These are phyloP conservation scores for Fusarium armeniacum DNA, from an alignment of 2,329 filamentous ascomycete species.

Conservation along the genomic window DNA sequence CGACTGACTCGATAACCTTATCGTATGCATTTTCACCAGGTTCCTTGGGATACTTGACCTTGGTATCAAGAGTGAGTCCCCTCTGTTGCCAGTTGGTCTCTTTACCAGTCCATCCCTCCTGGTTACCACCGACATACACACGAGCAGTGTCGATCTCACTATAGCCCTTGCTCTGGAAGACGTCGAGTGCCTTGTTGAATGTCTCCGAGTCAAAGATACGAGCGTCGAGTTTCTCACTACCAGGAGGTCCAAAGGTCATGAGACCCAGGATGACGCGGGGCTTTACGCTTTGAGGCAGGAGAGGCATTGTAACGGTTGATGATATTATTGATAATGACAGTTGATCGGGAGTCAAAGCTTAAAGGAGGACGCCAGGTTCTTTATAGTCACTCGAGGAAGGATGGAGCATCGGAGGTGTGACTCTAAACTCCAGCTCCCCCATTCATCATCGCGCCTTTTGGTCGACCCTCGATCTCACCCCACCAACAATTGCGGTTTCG, in stretches of 20 bases:
- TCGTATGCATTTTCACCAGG: slow-evolving; percentile 73
- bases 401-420: slow-evolving; percentile 35
- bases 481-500: slow-evolving; percentile 32
- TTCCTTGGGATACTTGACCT: slow-evolving; percentile 73
- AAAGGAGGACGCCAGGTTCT: background rate
- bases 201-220: slow-evolving; percentile 77
- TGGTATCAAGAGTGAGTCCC: slow-evolving; percentile 83
- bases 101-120: slow-evolving; percentile 83
- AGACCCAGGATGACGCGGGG: slow-evolving; percentile 84
- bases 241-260: slow-evolving; percentile 85
- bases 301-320: slow-evolving; percentile 59
- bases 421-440: slow-evolving; percentile 41
- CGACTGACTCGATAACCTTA: slow-evolving; percentile 74
- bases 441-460: slow-evolving; percentile 27
- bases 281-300: slow-evolving; percentile 62
- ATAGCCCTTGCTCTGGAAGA: slow-evolving; percentile 83
- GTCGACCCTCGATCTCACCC: slow-evolving; percentile 18
- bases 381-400: slow-evolving; percentile 20
- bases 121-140: slow-evolving; percentile 76
- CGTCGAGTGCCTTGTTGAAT: slow-evolving; percentile 79
- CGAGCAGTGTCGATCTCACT: slow-evolving; percentile 89
- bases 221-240: slow-evolving; percentile 69
- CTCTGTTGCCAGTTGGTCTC: slow-evolving; percentile 81
- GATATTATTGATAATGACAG: background rate
- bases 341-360: background rate